A percentile compares a stretch with the other conserved stretches of the same genome.
These are phyloP conservation scores for Phylloporus scabripes DNA, from an alignment of 768 basidiomycete genomes.

Conservation along the genomic window DNA sequence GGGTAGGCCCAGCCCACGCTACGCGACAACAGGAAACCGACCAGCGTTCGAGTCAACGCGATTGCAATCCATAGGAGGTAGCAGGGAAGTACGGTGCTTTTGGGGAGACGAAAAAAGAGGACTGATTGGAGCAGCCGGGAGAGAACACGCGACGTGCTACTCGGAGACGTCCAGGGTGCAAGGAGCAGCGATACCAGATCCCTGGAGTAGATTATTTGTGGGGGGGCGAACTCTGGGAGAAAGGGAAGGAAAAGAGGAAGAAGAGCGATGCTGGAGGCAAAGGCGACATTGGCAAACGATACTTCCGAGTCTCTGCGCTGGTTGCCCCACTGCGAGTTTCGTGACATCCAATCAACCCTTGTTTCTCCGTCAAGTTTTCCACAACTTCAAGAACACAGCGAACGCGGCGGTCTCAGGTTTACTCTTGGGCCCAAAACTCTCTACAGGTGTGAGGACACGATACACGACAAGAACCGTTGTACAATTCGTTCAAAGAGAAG, in stretches of 20 bases:
- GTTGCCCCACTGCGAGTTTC: not conserved
- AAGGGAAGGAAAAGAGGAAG: slow-evolving; percentile 10
- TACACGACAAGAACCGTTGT: too few species aligned
- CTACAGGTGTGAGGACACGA: too few species aligned
- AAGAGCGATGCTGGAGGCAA: slow-evolving; percentile 7
- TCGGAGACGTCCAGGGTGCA: slow-evolving; percentile 35
- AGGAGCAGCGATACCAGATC: slow-evolving; percentile 31
- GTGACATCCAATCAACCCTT: not conserved
- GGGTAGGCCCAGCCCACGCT: slow-evolving; percentile 37
- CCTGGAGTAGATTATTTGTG: slow-evolving; percentile 33
- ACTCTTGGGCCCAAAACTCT: too few species aligned
- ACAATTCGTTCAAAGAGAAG: too few species aligned
- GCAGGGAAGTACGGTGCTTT: slow-evolving; percentile 4
- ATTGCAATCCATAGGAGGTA: slow-evolving; percentile 23
- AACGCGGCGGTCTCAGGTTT: too few species aligned
- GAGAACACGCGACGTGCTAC: slow-evolving; percentile 13
- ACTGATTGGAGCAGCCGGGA: slow-evolving; percentile 19
- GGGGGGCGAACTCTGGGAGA: slow-evolving; percentile 33
- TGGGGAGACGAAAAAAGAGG: slow-evolving; percentile 13
- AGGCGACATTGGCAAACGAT: slow-evolving; percentile 5
- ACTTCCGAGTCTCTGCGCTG: not conserved
- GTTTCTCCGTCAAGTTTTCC: not conserved
- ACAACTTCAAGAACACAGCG: too few species aligned
- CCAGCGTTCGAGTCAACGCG: slow-evolving; percentile 13
- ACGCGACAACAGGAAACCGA: slow-evolving; percentile 21